Conservation (phyloP, 1,284 basidiomycete genomes). For the Ustilago vetiveriae region DNA sequence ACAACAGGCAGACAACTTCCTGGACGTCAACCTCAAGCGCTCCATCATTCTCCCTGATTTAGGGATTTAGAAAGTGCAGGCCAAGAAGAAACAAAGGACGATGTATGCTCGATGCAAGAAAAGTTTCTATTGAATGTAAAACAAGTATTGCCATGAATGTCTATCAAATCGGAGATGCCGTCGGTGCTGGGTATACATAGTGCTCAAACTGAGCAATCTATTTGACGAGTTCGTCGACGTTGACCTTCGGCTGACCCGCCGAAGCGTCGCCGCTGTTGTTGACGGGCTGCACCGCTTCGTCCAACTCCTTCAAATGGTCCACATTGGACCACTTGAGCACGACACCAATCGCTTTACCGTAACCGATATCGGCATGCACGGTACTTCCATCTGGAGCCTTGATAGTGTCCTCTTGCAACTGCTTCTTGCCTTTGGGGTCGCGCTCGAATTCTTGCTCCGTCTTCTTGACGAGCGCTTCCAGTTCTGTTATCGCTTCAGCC, state of each 20-base stretch:
- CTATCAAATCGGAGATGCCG: too few species aligned
- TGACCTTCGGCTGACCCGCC: constrained; percentile 16
- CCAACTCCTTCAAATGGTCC: constrained; percentile 35
- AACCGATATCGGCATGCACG: constrained; percentile 33
- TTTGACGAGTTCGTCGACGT: constrained; percentile 48
- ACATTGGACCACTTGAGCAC: constrained; percentile 37
- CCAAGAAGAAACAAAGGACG: constrained; percentile 3
- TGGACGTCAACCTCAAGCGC: constrained; percentile 48
- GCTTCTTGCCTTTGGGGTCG: constrained; percentile 21
- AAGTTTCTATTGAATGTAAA: constrained; percentile 1
- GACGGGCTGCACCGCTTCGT: background rate
- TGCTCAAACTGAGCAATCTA: constrained; percentile 4
- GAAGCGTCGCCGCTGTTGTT: background rate
- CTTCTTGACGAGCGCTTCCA: constrained; percentile 25
- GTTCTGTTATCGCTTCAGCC: background rate
- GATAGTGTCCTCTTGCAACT: constrained; percentile 31
- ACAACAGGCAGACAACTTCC: constrained; percentile 54
- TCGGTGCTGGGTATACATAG: too few species aligned
- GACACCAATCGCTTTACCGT: constrained; percentile 26
- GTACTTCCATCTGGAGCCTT: constrained; percentile 26
- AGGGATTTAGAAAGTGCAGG: background rate
- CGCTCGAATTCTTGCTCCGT: constrained; percentile 30
- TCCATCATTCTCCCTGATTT: constrained; percentile 3
- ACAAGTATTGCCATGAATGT: constrained; percentile 2
- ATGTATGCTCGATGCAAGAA: background rate